Conservation (phyloP, 2,329 filamentous ascomycete species). For the Aspergillus sp. region DNA sequence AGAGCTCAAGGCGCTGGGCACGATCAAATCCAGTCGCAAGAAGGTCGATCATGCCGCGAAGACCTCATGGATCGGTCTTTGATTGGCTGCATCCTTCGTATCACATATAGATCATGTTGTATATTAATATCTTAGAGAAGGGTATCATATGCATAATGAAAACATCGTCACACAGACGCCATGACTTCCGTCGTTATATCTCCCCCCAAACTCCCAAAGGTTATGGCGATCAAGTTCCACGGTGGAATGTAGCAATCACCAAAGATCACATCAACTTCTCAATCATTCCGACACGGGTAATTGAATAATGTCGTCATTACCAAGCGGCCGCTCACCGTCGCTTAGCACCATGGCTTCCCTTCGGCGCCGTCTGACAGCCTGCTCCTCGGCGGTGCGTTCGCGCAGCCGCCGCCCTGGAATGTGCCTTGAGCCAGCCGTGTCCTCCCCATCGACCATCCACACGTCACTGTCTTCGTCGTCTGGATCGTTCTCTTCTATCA, state of each 20-base stretch:
- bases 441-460: constrained; percentile 54
- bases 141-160: constrained; percentile 32
- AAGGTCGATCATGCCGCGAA: constrained; percentile 92
- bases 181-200: background rate
- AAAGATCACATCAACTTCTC: background rate
- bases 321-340: constrained; percentile 74
- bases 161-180: constrained; percentile 5
- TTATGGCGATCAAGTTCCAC: background rate
- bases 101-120: background rate
- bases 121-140: constrained; percentile 13
- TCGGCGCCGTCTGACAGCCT: constrained; percentile 70
- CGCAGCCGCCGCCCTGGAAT: constrained; percentile 33
- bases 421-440: constrained; percentile 47
- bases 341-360: constrained; percentile 89
- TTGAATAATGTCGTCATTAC: constrained; percentile 76
- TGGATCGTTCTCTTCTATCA: constrained; percentile 53
- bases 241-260: background rate
- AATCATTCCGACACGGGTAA: constrained; percentile 41
- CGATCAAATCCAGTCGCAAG: constrained; percentile 85
- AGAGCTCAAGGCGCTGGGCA: constrained; percentile 80
- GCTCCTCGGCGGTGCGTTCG: constrained; percentile 52
- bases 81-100: constrained; percentile 17
- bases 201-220: constrained; percentile 1
- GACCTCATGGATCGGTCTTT: constrained; percentile 69
- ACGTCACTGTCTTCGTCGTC: constrained; percentile 52